Base-by-base conservation (phyloP, 2,329 filamentous ascomycete species). In the Diaporthe australafricana region DNA sequence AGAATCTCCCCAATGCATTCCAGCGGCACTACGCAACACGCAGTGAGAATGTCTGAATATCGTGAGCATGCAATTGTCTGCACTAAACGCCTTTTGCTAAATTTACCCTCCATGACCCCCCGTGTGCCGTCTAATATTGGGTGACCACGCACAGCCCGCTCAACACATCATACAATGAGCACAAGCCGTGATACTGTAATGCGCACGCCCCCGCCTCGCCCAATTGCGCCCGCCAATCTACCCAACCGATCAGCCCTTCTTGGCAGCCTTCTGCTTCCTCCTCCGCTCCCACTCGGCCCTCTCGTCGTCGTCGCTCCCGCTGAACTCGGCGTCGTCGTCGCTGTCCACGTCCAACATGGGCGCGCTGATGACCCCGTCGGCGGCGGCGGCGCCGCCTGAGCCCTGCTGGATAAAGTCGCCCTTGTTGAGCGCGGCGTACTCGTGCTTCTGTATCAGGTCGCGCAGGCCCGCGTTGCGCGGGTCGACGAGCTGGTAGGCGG, bases 401-500 rank as follows among this genome's bases (percentile, higher is more conserved):
- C 75, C 79, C 48, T 79, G 79, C 48, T 79, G 79, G 45, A 90
- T 84, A 73, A 90, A 90, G 75, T 91, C 90, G 38, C 88, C 88
- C 2, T 84, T 84, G 75, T 91, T 90, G 70, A 89, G 83, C 75
- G 80, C 80, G 8, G 89, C 85, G 78, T 93, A 93, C 84, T 95
- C 92, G 74, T 93, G 92, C 82, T 90, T 90, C 81, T 91, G 87
- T 78, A 96, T 88, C 71, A 92, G 83, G 55, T 87, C 86, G 75
- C 87, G 85, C 68, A 95, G 84, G 68, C 86, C 87, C 30, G 79
- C 78, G 81, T 95, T 94, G 60, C 87, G 79, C 20, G 93, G 93
- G 81, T 96, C 93, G 69, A 92, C 91, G 73, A 96, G 87, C 81
- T 95, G 91, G 68, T 88, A 79, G 35, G 94, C 88, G 65, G 91